Evolutionary conservation across 2,329 filamentous ascomycete genomes (phyloP).

Genomic region (Xylariaceae sp.): DNA sequence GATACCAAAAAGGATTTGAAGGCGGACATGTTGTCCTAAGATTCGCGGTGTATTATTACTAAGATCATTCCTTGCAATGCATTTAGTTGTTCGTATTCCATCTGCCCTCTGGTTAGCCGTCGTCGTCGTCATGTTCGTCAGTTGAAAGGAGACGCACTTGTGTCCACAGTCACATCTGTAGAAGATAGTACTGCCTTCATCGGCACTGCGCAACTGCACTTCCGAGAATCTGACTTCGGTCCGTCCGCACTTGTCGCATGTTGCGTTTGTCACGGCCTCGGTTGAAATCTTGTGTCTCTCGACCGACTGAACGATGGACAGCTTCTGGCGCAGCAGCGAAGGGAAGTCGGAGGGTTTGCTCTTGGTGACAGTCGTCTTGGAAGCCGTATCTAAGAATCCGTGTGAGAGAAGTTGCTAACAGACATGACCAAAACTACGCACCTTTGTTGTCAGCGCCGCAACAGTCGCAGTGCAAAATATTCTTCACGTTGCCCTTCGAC

Average conservation of each 20-base stretch:
- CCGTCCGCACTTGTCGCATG: slow-evolving; percentile 74
- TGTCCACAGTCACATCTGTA: slow-evolving; percentile 79
- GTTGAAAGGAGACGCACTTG: slow-evolving; percentile 52
- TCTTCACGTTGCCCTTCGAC: slow-evolving; percentile 70
- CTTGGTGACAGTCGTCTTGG: slow-evolving; percentile 70
- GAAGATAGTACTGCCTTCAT: slow-evolving; percentile 91
- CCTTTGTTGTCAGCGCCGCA: slow-evolving; percentile 83
- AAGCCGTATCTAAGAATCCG: slow-evolving; percentile 56
- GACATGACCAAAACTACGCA: slow-evolving; percentile 35
- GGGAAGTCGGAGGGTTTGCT: slow-evolving; percentile 92
- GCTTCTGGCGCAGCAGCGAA: slow-evolving; percentile 79
- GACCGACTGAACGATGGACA: slow-evolving; percentile 79
- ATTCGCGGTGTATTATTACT: neutral
- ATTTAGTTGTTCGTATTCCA: slow-evolving; percentile 49
- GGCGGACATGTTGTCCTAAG: neutral
- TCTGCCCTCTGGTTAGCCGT: slow-evolving; percentile 19
- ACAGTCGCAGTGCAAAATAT: slow-evolving; percentile 74
- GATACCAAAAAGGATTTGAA: slow-evolving; percentile 23
- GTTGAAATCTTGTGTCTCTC: slow-evolving; percentile 72
- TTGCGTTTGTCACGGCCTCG: slow-evolving; percentile 59
- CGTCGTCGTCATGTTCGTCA: neutral
- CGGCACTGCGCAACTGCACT: slow-evolving; percentile 82
- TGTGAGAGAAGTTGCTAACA: slow-evolving; percentile 5
- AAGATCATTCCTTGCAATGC: slow-evolving; percentile 13
- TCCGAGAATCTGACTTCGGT: slow-evolving; percentile 80